phyloP scores from a whole-genome alignment of 139 green algal genomes.

The Chlamydomonas urium region DNA sequence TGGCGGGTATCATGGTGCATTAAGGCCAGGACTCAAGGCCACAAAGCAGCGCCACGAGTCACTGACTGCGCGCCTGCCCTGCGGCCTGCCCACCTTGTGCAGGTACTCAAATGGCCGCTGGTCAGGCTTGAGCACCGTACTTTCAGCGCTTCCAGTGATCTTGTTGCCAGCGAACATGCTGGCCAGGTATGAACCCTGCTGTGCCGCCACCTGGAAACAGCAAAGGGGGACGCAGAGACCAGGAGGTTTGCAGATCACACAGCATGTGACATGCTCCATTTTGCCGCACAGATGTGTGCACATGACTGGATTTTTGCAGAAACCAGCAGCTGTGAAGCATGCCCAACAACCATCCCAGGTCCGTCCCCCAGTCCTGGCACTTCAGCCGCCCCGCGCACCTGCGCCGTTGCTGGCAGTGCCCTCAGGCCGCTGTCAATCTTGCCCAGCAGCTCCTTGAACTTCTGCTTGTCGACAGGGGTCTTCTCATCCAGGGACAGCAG shows the following conservation, averaged over 20 bases:
- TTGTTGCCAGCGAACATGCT: slow-evolving; percentile 25
- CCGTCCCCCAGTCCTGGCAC: not conserved
- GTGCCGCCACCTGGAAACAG: slow-evolving; percentile 75
- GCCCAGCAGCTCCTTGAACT: slow-evolving; percentile 71
- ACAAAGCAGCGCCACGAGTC: not conserved
- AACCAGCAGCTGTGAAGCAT: no score
- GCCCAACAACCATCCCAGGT: not conserved
- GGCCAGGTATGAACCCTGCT: slow-evolving; percentile 83
- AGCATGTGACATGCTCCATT: no score
- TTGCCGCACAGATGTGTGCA: no score
- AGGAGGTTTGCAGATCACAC: no score
- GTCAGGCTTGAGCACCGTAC: not conserved
- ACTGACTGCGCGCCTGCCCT: not conserved
- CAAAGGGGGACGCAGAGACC: not conserved
- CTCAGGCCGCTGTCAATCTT: slow-evolving; percentile 66
- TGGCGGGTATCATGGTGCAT: no score
- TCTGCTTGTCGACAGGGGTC: no score
- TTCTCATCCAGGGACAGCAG: no score
- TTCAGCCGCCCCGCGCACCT: slow-evolving; percentile 39
- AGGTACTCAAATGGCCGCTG: slow-evolving; percentile 39
- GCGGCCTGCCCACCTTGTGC: slow-evolving; percentile 58
- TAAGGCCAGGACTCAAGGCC: no score
- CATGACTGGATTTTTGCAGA: no score
- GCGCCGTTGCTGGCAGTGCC: slow-evolving; percentile 76
- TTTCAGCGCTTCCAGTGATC: slow-evolving; percentile 25